Conservation (phyloP, 768 basidiomycete genomes). For the Mycena leptocephala region DNA sequence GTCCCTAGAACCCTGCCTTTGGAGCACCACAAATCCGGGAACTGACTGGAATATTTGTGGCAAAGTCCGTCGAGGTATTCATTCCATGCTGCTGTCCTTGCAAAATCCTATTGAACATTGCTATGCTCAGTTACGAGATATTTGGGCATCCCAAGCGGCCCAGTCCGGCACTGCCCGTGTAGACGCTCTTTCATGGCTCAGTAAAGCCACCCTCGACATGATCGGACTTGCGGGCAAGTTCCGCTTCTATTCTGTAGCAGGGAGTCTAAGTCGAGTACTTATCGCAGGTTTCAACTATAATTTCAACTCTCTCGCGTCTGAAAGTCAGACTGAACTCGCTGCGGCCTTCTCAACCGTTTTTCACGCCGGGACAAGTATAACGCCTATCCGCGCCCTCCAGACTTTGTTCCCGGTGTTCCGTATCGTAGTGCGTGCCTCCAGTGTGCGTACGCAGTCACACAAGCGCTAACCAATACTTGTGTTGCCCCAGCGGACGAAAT, state of each 20-base stretch:
- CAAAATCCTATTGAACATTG: background rate
- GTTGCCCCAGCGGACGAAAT: background rate
- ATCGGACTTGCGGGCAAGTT: slow-evolving; percentile 3
- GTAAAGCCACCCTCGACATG: slow-evolving; percentile 10
- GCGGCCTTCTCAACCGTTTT: background rate
- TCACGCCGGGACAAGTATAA: background rate
- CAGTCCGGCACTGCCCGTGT: background rate
- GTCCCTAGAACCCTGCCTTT: slow-evolving; percentile 61
- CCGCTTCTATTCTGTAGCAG: background rate
- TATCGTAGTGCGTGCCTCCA: background rate
- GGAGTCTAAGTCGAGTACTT: background rate
- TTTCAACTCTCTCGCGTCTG: background rate
- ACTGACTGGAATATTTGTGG: slow-evolving; percentile 57
- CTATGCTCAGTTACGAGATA: slow-evolving; percentile 1
- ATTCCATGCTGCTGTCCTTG: background rate
- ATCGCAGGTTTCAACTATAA: background rate
- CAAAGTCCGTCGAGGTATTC: slow-evolving; percentile 41
- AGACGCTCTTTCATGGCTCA: slow-evolving; percentile 8
- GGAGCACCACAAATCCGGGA: slow-evolving; percentile 62
- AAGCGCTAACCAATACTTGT: background rate
- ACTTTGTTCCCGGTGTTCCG: background rate
- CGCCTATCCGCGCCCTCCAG: background rate
- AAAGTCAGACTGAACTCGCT: background rate
- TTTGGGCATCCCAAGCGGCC: background rate
- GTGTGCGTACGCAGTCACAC: background rate